Base-by-base conservation (phyloP, 1,139 yeast species). In the Suhomyces bolitotheri region DNA sequence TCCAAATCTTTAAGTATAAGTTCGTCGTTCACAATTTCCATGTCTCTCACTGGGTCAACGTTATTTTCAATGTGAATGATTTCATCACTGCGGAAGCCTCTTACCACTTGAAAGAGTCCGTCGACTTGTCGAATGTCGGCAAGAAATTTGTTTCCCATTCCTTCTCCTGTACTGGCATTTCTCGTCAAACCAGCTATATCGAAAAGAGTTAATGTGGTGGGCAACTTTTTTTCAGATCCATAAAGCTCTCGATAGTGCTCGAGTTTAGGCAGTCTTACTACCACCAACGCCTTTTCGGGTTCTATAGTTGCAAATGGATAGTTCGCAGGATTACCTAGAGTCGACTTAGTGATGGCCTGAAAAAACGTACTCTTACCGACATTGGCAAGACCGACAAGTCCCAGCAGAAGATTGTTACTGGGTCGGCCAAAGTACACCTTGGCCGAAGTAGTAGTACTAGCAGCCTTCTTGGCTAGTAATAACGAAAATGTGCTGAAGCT, bases 281-380 rank as follows among this genome's bases (percentile, higher is more conserved):
- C 60, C 2, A 80, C 76, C 33, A 74, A 62, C 14, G 88, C 78
- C 51, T 81, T 82, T 47, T 79, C 85, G 0, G 90, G 87, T 27
- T 81, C 82, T 23, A 83, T 82, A 1, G 92, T 83, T 10, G 90
- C 92, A 60, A 80, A 83, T 4, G 92, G 90, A 50, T 82, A 83
- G 54, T 83, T 83, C 17, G 88, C 90, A 2, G 90, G 89, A 42
- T 80, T 82, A 0, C 92, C 89, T 34, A 82, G 56, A 11, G 66
- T 71, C 7, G 84, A 76, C 42, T 78, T 76, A 22, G 97, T 89
- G 44, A 90, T 79, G 17, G 80, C 79, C 51, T 77, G 82, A 55
- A 77, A 77, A 45, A 77, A 73, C 1, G 82, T 76, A 16, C 86
- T 78, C 50, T 83, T 83, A 14, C 90, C 92, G 27, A 83, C 88